Percentiles rank a stretch among this genome's conserved stretches.
Evolutionary conservation across 73 alveolate species (phyloP).

Genomic region (Breviolum minutum): DNA sequence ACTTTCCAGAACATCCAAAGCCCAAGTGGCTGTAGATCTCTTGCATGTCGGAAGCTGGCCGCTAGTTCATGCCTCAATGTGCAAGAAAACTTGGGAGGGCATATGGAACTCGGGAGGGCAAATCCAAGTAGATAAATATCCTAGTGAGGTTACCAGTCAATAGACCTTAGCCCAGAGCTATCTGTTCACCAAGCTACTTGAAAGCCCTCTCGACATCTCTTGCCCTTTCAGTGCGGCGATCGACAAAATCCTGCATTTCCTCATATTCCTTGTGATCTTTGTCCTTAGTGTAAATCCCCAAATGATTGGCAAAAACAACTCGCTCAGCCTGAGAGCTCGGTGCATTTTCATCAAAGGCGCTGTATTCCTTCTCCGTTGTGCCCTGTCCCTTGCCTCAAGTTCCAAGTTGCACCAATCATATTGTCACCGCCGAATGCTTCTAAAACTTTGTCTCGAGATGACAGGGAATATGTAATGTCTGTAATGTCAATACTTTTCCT

Average conservation of each 20-base stretch:
- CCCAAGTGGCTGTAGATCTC: constrained; percentile 51
- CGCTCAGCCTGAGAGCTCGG: neutral
- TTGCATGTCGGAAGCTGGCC: constrained; percentile 39
- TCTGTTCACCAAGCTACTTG: constrained; percentile 9
- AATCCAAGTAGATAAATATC: neutral
- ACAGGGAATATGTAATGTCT: too few relatives aligned
- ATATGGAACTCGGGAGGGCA: neutral
- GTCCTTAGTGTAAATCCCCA: neutral
- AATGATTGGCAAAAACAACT: neutral
- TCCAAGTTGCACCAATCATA: neutral
- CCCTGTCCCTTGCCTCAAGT: constrained; percentile 56
- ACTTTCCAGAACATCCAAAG: too few relatives aligned
- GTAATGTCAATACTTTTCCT: too few relatives aligned
- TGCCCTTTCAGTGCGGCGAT: constrained; percentile 56
- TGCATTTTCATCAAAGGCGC: constrained; percentile 15
- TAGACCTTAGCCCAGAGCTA: too few relatives aligned
- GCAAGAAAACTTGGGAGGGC: neutral
- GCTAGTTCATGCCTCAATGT: constrained; percentile 51
- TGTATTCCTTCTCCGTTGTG: constrained; percentile 35
- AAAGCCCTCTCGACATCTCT: constrained; percentile 43
- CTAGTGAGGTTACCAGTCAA: too few relatives aligned
- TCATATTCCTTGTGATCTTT: constrained; percentile 36
- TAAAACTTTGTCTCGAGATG: too few relatives aligned
- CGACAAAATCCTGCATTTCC: constrained; percentile 63
- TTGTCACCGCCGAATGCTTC: too few relatives aligned